phyloP scores from a whole-genome alignment of 2,329 filamentous ascomycete species.

The Fusarium duplospermum region DNA sequence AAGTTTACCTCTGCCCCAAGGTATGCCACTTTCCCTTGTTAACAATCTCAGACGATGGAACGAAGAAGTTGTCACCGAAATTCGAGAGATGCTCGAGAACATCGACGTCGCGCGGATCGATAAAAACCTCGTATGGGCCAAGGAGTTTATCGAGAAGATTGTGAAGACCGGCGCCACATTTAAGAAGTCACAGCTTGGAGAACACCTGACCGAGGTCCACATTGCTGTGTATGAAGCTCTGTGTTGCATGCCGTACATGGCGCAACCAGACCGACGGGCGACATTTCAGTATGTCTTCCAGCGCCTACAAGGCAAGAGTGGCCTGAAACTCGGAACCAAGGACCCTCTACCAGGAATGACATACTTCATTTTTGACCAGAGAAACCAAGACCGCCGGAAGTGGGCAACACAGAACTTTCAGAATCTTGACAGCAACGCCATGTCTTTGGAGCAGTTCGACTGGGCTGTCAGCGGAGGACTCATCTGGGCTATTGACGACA shows the following conservation, averaged over 20 bases:
- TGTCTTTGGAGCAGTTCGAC: conserved; percentile 82
- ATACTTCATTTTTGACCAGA: conserved; percentile 77
- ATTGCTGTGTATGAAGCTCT: conserved; percentile 89
- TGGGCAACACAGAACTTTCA: conserved; percentile 56
- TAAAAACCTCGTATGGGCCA: conserved; percentile 67
- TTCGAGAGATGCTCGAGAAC: conserved; percentile 67
- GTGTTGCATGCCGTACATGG: conserved; percentile 84
- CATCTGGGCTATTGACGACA: conserved; percentile 71
- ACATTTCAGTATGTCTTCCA: conserved; percentile 87
- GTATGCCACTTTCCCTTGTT: conserved; percentile 19
- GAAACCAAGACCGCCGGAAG: conserved; percentile 66
- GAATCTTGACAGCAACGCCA: conserved; percentile 65
- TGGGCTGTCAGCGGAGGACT: conserved; percentile 86
- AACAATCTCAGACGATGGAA: conserved; percentile 54
- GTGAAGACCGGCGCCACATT: conserved; percentile 60
- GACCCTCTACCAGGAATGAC: conserved; percentile 85
- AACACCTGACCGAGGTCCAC: conserved; percentile 69
- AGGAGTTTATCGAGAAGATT: conserved; percentile 64
- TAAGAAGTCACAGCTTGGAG: conserved; percentile 59
- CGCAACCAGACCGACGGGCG: conserved; percentile 59
- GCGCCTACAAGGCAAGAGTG: conserved; percentile 76
- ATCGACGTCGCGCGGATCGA: conserved; percentile 73
- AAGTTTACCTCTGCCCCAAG: conserved; percentile 41
- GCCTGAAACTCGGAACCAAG: conserved; percentile 79
- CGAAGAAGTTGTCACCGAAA: conserved; percentile 62